Conservation (phyloP, 352 stramenopile species). For the Thalassiosira hispida region DNA sequence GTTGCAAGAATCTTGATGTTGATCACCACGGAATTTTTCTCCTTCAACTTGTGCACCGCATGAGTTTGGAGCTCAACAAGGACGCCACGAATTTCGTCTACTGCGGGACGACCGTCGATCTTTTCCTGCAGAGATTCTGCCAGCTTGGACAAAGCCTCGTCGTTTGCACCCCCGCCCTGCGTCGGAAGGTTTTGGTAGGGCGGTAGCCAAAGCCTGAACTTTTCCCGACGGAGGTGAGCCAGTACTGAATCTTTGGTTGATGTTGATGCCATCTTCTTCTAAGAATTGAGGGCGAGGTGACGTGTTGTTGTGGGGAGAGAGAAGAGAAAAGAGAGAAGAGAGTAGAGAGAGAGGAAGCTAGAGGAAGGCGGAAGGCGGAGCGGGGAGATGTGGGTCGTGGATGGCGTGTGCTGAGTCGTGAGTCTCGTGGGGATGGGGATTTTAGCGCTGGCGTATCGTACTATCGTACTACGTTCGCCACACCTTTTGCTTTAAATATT, state of each 20-base stretch:
- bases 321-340: too few relatives aligned
- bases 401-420: too few relatives aligned
- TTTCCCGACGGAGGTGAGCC: conserved; percentile 28
- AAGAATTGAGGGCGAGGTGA: too few relatives aligned
- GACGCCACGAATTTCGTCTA: conserved; percentile 8
- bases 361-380: too few relatives aligned
- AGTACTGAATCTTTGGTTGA: conserved; percentile 34
- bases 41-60: conserved; percentile 33
- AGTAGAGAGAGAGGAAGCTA: too few relatives aligned
- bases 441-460: too few relatives aligned
- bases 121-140: not conserved
- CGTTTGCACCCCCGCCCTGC: not conserved
- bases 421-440: too few relatives aligned
- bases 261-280: too few relatives aligned
- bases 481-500: too few relatives aligned
- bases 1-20: conserved; percentile 7
- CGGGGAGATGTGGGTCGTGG: too few relatives aligned
- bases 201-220: conserved; percentile 39
- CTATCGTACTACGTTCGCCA: too few relatives aligned
- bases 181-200: conserved; percentile 17
- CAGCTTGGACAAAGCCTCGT: conserved; percentile 4
- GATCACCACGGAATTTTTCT: conserved; percentile 23
- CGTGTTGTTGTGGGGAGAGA: too few relatives aligned
- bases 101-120: not conserved
- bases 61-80: conserved; percentile 29